These are phyloP conservation scores for Candida railenensis DNA, from an alignment of 805 yeast species.

Conservation along the genomic window DNA sequence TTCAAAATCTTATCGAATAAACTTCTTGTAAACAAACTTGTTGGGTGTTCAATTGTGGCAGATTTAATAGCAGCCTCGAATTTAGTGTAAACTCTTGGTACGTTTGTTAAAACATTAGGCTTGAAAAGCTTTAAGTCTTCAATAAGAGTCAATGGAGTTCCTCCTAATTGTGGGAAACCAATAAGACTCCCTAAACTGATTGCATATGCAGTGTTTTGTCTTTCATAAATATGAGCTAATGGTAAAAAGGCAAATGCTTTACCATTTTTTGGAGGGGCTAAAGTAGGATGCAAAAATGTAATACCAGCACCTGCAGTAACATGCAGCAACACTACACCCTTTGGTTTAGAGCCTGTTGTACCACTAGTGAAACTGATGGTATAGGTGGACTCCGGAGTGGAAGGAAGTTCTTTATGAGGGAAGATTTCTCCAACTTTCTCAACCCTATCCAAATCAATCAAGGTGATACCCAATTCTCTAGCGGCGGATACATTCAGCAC, in stretches of 20 bases:
- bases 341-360: constrained; percentile 67
- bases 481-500: constrained; percentile 14
- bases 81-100: constrained; percentile 39
- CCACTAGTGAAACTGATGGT: constrained; percentile 76
- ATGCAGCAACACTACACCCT: constrained; percentile 64
- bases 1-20: constrained; percentile 22
- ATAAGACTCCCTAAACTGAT: constrained; percentile 47
- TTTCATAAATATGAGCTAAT: constrained; percentile 58
- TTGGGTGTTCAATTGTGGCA: constrained; percentile 15
- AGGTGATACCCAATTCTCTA: constrained; percentile 16
- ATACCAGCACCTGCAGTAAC: constrained; percentile 48
- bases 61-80: constrained; percentile 27
- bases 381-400: constrained; percentile 48
- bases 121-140: constrained; percentile 28
- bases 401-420: constrained; percentile 38
- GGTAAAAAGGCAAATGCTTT: constrained; percentile 48
- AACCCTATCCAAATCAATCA: constrained; percentile 30
- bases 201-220: constrained; percentile 45
- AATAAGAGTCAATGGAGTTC: constrained; percentile 23
- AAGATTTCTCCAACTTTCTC: constrained; percentile 29
- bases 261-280: not conserved
- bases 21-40: constrained; percentile 8
- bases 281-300: constrained; percentile 30
- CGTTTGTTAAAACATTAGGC: constrained; percentile 29
- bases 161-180: constrained; percentile 46